phyloP scores from a whole-genome alignment of 345 rosid species.

The Eucalyptus polyanthemos region DNA sequence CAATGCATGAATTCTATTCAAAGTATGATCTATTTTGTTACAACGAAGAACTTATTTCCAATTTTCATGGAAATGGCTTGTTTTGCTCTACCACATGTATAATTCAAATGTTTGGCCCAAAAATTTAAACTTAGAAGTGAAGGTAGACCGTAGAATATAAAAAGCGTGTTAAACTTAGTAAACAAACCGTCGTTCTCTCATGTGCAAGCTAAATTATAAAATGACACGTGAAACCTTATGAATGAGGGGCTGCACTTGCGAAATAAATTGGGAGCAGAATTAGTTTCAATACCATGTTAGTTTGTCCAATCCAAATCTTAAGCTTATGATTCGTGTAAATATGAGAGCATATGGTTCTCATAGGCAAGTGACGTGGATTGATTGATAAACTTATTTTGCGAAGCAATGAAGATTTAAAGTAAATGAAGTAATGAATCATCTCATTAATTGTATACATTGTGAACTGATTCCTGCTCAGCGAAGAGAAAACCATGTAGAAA shows the following conservation, averaged over 20 bases:
- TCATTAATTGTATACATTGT: not conserved
- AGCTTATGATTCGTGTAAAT: not conserved
- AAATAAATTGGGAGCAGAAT: not conserved
- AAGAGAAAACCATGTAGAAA: not conserved
- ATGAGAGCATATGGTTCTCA: not conserved
- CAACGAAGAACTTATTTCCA: fast-evolving
- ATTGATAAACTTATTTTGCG: not conserved
- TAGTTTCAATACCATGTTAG: not conserved
- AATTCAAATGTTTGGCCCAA: not conserved
- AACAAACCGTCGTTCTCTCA: fast-evolving
- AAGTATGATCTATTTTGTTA: not conserved
- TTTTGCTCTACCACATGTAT: not conserved
- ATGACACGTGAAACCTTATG: fast-evolving
- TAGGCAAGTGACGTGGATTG: not conserved
- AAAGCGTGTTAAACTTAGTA: fast-evolving
- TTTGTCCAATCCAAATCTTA: not conserved
- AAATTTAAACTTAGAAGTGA: not conserved
- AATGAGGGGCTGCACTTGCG: not conserved
- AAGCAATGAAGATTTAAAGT: not conserved
- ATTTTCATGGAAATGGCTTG: not conserved
- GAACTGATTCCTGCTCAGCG: not conserved
- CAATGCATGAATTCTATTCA: fast-evolving
- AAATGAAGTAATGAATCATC: not conserved
- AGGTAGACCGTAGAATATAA: not conserved
- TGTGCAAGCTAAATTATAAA: not conserved